A percentile compares a stretch with the other conserved stretches of the same genome.
phyloP scores from a whole-genome alignment of 2,329 filamentous ascomycete genomes.

The Pseudogymnoascus sp. region DNA sequence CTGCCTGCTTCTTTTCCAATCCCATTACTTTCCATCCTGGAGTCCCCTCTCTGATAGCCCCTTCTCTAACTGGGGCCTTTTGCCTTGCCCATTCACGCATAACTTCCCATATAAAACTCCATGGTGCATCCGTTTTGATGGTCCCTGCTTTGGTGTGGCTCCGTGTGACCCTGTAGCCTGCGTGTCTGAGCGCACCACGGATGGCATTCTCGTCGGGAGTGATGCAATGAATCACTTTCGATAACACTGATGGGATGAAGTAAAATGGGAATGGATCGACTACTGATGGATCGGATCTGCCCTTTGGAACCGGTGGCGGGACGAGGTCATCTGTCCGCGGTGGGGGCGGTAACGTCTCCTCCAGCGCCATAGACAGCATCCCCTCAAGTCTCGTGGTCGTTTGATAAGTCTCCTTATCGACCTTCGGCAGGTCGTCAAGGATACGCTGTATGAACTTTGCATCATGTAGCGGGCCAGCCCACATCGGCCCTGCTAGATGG shows the following conservation, averaged over 20 bases:
- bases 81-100: constrained; percentile 89
- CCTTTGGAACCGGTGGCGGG: constrained; percentile 19
- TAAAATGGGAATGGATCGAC: constrained; percentile 79
- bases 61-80: constrained; percentile 68
- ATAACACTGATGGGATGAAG: constrained; percentile 67
- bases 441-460: constrained; percentile 74
- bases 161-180: constrained; percentile 76
- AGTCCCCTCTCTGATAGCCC: constrained; percentile 60
- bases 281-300: constrained; percentile 48
- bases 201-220: constrained; percentile 75
- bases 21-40: constrained; percentile 65
- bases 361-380: constrained; percentile 82
- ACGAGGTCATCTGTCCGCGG: constrained; percentile 16
- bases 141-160: constrained; percentile 86
- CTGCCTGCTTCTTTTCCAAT: constrained; percentile 24
- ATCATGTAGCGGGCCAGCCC: constrained; percentile 81
- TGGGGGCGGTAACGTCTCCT: constrained; percentile 47
- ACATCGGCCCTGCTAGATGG: constrained; percentile 92
- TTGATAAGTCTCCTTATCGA: constrained; percentile 64
- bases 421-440: constrained; percentile 61
- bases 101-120: constrained; percentile 82
- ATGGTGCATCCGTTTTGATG: constrained; percentile 90
- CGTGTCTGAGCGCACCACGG: constrained; percentile 69
- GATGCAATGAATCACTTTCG: constrained; percentile 69
- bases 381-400: constrained; percentile 79